These are phyloP conservation scores for Myriosclerotinia scirpicola DNA, from an alignment of 2,329 filamentous ascomycete genomes.

Conservation along the genomic window DNA sequence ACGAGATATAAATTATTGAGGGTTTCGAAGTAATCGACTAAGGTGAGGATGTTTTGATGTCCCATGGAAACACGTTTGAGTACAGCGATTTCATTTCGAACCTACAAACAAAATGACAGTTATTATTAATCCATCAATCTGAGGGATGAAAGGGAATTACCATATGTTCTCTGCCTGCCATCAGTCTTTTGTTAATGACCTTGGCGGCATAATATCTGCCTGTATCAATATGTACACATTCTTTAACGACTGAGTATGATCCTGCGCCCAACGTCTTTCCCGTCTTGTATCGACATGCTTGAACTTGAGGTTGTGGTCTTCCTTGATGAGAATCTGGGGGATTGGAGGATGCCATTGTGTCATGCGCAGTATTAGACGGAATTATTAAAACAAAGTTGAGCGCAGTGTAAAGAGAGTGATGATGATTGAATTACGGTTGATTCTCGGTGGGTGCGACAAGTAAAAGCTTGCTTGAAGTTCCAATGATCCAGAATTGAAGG, in stretches of 20 bases:
- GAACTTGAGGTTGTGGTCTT: slow-evolving; percentile 51
- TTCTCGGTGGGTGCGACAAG: not conserved
- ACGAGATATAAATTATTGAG: slow-evolving; percentile 99
- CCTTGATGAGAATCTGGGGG: slow-evolving; percentile 24
- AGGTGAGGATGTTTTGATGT: slow-evolving; percentile 94
- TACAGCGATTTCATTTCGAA: slow-evolving; percentile 96
- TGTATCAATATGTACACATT: slow-evolving; percentile 98
- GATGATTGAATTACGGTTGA: slow-evolving; percentile 9
- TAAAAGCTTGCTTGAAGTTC: not conserved
- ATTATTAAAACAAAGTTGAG: not conserved
- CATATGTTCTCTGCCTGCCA: slow-evolving; percentile 98
- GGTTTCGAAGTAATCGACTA: slow-evolving; percentile 99
- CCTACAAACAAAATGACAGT: slow-evolving; percentile 50
- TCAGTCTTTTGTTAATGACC: slow-evolving; percentile 97
- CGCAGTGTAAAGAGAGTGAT: slow-evolving; percentile 2
- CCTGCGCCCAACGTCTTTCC: slow-evolving; percentile 96
- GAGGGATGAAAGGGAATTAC: slow-evolving; percentile 50
- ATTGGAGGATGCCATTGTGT: slow-evolving; percentile 17
- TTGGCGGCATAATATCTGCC: slow-evolving; percentile 98
- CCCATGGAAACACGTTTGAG: slow-evolving; percentile 99
- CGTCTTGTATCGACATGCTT: slow-evolving; percentile 97
- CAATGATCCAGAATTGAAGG: not conserved
- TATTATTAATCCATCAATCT: not conserved
- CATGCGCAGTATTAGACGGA: not conserved
- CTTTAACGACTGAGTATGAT: slow-evolving; percentile 97